These are phyloP conservation scores for Asterophora parasitica DNA, from an alignment of 768 basidiomycete genomes.

Conservation along the genomic window DNA sequence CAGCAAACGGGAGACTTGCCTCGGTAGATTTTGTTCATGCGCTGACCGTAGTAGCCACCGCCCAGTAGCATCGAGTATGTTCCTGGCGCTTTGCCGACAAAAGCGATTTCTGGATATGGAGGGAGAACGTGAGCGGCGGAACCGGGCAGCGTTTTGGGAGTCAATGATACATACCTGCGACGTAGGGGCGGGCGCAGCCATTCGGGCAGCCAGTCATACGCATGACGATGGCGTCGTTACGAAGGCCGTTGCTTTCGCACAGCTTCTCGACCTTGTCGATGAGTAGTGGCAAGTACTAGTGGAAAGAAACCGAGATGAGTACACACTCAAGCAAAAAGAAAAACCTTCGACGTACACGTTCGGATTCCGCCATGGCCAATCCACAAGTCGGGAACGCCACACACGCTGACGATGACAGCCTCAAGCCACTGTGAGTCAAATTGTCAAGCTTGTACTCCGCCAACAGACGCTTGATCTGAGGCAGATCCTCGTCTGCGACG, in stretches of 20 bases:
- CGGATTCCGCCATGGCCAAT: slow-evolving; percentile 49
- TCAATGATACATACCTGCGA: slow-evolving; percentile 53
- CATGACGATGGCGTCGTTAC: slow-evolving; percentile 96
- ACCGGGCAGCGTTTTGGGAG: too few species aligned
- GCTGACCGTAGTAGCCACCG: slow-evolving; percentile 91
- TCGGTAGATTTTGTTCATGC: slow-evolving; percentile 94
- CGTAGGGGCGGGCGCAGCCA: slow-evolving; percentile 89
- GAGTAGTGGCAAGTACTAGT: slow-evolving; percentile 84
- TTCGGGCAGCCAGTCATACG: slow-evolving; percentile 98
- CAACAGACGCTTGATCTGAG: slow-evolving; percentile 72
- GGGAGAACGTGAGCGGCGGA: not conserved
- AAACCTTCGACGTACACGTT: slow-evolving; percentile 35
- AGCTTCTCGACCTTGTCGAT: slow-evolving; percentile 94
- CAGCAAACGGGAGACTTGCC: slow-evolving; percentile 34
- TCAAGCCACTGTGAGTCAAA: slow-evolving; percentile 67
- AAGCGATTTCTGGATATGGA: slow-evolving; percentile 71
- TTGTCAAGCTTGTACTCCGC: slow-evolving; percentile 89
- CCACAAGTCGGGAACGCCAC: slow-evolving; percentile 96
- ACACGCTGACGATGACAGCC: slow-evolving; percentile 91
- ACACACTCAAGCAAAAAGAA: not conserved
- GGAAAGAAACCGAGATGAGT: not conserved
- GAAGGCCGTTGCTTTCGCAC: slow-evolving; percentile 87
- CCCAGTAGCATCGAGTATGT: slow-evolving; percentile 93
- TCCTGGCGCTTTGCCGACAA: slow-evolving; percentile 94
- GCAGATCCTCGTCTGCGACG: slow-evolving; percentile 66